Conservation (phyloP, 768 basidiomycete genomes). For the Lentinula boryana region DNA sequence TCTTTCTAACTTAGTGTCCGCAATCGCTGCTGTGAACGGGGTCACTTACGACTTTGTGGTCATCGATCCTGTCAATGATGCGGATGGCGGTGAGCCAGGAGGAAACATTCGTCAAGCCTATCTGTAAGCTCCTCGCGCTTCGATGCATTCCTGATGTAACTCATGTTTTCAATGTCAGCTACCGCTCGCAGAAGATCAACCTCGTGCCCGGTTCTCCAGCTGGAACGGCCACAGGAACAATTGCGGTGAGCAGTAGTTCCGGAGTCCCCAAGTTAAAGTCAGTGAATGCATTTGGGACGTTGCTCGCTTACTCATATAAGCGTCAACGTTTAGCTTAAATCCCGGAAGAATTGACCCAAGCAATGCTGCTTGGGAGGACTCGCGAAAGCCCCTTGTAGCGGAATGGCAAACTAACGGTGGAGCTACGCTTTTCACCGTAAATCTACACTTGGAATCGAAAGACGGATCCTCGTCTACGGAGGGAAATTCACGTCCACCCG, state of each 20-base stretch:
- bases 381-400: constrained; percentile 57
- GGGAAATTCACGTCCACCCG: constrained; percentile 53
- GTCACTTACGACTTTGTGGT: constrained; percentile 43
- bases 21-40: constrained; percentile 37
- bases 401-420: constrained; percentile 44
- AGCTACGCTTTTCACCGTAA: constrained; percentile 47
- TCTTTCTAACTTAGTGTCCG: constrained; percentile 38
- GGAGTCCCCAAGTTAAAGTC: constrained; percentile 30
- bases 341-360: constrained; percentile 58
- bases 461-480: constrained; percentile 47
- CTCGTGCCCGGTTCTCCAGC: constrained; percentile 38
- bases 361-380: constrained; percentile 46
- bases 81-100: constrained; percentile 57
- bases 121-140: constrained; percentile 27
- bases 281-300: background rate
- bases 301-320: background rate
- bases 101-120: constrained; percentile 60
- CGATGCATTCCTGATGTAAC: background rate
- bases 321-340: constrained; percentile 39
- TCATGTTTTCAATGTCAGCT: constrained; percentile 19
- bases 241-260: constrained; percentile 23
- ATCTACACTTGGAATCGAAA: constrained; percentile 56
- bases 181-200: constrained; percentile 42
- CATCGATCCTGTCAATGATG: constrained; percentile 44
- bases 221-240: constrained; percentile 43